A percentile compares a stretch with the other conserved stretches of the same genome.
Conservation (phyloP, 2,329 filamentous ascomycete species). For the Curvularia sp. region DNA sequence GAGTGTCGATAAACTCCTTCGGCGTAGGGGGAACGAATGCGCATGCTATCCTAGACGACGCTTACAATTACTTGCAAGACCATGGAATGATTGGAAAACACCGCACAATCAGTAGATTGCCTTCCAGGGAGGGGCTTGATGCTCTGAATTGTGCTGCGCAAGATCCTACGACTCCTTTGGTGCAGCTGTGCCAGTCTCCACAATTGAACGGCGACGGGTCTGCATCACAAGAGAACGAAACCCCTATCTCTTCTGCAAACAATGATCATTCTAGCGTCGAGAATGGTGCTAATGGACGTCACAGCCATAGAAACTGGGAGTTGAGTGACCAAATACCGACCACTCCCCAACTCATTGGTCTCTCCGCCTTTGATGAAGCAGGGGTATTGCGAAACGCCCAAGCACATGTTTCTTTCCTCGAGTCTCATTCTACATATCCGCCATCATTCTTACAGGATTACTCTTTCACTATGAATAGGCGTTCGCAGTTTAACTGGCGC, state of each 20-base stretch:
- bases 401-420: background rate
- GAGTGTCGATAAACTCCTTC: conserved; percentile 38
- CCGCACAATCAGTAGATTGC: background rate
- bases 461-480: conserved; percentile 1
- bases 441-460: background rate
- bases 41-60: conserved; percentile 21
- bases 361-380: conserved; percentile 1
- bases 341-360: background rate
- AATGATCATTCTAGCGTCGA: background rate
- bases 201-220: background rate
- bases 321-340: background rate
- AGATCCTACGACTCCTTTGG: background rate
- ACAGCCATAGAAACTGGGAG: background rate
- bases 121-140: background rate
- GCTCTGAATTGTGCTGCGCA: background rate
- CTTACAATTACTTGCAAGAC: background rate
- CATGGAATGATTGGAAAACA: conserved; percentile 1
- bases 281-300: background rate
- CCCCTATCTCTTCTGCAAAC: background rate
- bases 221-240: background rate
- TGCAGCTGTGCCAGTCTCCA: background rate
- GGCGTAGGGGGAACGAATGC: conserved; percentile 26
- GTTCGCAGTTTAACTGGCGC: background rate
- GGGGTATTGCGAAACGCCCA: background rate
- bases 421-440: background rate